Percentiles rank a stretch among this genome's conserved stretches.
Evolutionary conservation across 306 rosid genomes (phyloP).

Genomic region (Coriaria nepalensis): DNA sequence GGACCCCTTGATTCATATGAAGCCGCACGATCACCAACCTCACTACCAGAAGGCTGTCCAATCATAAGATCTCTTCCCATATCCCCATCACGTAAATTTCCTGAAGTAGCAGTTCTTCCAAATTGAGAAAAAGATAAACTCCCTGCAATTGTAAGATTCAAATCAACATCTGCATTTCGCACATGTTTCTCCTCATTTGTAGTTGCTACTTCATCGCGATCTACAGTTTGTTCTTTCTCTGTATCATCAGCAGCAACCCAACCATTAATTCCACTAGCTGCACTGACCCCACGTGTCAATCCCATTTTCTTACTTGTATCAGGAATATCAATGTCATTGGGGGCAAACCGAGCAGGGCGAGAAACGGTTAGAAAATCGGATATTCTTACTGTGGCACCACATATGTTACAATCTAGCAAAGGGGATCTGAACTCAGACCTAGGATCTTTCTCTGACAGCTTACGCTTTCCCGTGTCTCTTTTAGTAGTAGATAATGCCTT

Average conservation of each 20-base stretch:
- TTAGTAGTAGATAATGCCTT: conserved; percentile 66
- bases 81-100: conserved; percentile 53
- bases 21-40: conserved; percentile 93
- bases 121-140: conserved; percentile 42
- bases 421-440: conserved; percentile 63
- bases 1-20: conserved; percentile 98
- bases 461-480: conserved; percentile 64
- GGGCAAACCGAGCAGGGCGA: conserved; percentile 64
- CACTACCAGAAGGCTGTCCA: conserved; percentile 95
- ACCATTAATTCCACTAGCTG: conserved; percentile 98
- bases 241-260: conserved; percentile 82
- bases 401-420: conserved; percentile 83
- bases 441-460: conserved; percentile 49
- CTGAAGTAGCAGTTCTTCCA: conserved; percentile 55
- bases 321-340: conserved; percentile 65
- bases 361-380: conserved; percentile 68
- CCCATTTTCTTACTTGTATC: conserved; percentile 86
- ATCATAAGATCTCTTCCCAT: conserved; percentile 98
- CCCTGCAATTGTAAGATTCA: conserved; percentile 89
- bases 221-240: conserved; percentile 80
- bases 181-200: conserved; percentile 42
- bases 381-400: conserved; percentile 87
- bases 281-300: conserved; percentile 94
- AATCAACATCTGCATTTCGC: conserved; percentile 55
- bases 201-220: conserved; percentile 94